phyloP scores from a whole-genome alignment of 1,284 basidiomycete genomes.

The Anthracocystis walkeri region DNA sequence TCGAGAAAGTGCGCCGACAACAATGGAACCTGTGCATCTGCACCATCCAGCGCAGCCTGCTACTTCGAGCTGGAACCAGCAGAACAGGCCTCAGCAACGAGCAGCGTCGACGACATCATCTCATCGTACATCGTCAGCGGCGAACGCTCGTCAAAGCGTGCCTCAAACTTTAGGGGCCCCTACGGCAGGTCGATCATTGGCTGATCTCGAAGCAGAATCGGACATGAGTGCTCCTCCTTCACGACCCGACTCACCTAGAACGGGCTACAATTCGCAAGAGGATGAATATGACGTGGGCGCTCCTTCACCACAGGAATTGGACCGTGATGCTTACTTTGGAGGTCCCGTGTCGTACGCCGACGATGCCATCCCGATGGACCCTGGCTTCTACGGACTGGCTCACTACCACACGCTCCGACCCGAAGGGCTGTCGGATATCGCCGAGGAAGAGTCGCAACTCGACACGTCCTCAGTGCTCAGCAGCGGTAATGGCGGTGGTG shows the following conservation, averaged over 20 bases:
- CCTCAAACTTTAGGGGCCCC: conserved; percentile 5
- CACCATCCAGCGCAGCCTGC: conserved; percentile 18
- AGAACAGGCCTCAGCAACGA: conserved; percentile 5
- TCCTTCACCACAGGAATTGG: conserved; percentile 28
- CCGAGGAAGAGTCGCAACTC: conserved; percentile 55
- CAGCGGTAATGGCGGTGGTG: conserved; percentile 29
- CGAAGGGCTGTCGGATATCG: conserved; percentile 60
- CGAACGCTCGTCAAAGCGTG: neutral
- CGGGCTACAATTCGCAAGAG: conserved; percentile 24
- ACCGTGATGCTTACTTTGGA: conserved; percentile 32
- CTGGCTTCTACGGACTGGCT: conserved; percentile 47
- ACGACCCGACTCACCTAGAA: conserved; percentile 29
- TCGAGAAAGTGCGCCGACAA: neutral
- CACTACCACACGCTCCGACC: conserved; percentile 50
- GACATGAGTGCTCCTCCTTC: conserved; percentile 30
- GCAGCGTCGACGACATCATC: conserved; percentile 1
- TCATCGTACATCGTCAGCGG: conserved; percentile 1
- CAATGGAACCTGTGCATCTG: conserved; percentile 36
- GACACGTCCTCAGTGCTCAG: conserved; percentile 44
- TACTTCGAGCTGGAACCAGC: conserved; percentile 5
- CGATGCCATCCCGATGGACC: conserved; percentile 48
- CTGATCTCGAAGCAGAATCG: conserved; percentile 41
- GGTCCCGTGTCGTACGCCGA: conserved; percentile 38
- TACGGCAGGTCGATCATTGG: conserved; percentile 26
- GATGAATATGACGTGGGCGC: conserved; percentile 25